A percentile compares a stretch with the other conserved stretches of the same genome.
Conservation (phyloP, 495 filamentous ascomycete species). For the Penicillium ucsense region DNA sequence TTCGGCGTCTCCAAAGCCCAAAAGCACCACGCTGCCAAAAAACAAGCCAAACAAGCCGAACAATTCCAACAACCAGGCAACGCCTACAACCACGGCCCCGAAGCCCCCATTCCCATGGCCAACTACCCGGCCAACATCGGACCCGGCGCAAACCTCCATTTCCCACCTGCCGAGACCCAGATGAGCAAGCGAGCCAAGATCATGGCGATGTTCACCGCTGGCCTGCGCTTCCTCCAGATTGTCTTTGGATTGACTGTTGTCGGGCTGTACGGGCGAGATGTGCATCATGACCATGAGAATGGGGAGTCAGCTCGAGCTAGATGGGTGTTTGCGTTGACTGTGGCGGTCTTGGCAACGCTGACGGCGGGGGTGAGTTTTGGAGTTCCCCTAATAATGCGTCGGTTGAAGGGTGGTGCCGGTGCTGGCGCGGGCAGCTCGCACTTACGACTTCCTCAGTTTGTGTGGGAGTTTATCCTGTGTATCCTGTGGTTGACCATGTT, state of each 20-base stretch:
- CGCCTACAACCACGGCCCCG: conserved; percentile 3
- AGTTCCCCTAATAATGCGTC: conserved; percentile 41
- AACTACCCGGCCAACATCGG: conserved; percentile 13
- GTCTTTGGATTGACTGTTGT: conserved; percentile 63
- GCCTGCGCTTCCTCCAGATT: conserved; percentile 61
- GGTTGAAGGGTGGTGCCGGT: conserved; percentile 15
- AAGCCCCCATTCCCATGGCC: conserved; percentile 11
- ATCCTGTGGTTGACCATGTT: conserved; percentile 74
- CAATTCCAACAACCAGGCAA: conserved; percentile 13
- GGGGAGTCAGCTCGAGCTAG: conserved; percentile 45
- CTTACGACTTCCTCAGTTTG: conserved; percentile 39
- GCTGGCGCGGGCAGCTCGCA: background rate
- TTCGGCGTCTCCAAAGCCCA: conserved; percentile 22
- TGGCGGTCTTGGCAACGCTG: conserved; percentile 49
- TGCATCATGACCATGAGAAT: conserved; percentile 46
- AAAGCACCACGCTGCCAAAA: conserved; percentile 23
- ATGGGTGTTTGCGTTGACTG: conserved; percentile 70
- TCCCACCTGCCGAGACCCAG: background rate
- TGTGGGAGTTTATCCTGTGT: conserved; percentile 59
- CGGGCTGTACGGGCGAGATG: conserved; percentile 68
- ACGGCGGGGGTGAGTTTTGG: conserved; percentile 50
- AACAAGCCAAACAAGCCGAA: conserved; percentile 16
- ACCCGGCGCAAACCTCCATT: conserved; percentile 12
- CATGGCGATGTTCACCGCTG: conserved; percentile 14
- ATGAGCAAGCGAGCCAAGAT: conserved; percentile 8